Base-by-base conservation (phyloP, 805 yeast genomes). In the Cyberlindnera amylophila region DNA sequence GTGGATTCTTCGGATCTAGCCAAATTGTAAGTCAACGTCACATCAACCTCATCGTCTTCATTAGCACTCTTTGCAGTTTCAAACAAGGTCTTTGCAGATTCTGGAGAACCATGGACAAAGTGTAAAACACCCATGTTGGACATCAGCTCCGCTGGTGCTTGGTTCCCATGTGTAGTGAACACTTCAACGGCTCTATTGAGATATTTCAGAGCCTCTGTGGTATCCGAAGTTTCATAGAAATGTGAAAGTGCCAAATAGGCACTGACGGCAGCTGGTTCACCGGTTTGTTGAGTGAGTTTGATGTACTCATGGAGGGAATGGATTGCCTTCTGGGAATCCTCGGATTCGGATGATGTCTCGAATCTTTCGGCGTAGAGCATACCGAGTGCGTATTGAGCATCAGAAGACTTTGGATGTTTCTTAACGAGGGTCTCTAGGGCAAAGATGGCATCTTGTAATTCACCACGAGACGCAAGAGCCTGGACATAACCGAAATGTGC, bases 61-160 rank as follows among this genome's bases (percentile, higher is more conserved):
- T 67, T 59, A 6, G 88, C 81, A 32, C 60, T 50, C 34, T 67
- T 58, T 6, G 90, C 82, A 32, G 62, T 58, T 44, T 72, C 64
- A 55, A 86, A 86, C 46, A 71, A 70, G 4, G 69, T 65, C 16
- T 71, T 62, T 0, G 97, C 82, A 5, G 75, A 75, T 3, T 71
- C 79, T 39, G 63, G 66, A 52, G 82, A 77, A 19, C 79, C 80
- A 49, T 75, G 80, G 48, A 81, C 69, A 57, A 85, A 83, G 44
- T 86, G 77, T 62, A 88, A 78, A 5, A 86, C 95, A 34, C 95
- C 98, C 51, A 88, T 70, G 55, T 93, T 93, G 59, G 88, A 89
- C 55, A 81, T 70, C 23, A 91, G 67, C 52, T 81, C 84, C 35
- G 75, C 71, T 33, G 79, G 73, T 35, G 67, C 52, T n/a, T 55